These are phyloP conservation scores for Lodderomyces jiufengensis DNA, from an alignment of 1,139 yeast species.

Conservation along the genomic window DNA sequence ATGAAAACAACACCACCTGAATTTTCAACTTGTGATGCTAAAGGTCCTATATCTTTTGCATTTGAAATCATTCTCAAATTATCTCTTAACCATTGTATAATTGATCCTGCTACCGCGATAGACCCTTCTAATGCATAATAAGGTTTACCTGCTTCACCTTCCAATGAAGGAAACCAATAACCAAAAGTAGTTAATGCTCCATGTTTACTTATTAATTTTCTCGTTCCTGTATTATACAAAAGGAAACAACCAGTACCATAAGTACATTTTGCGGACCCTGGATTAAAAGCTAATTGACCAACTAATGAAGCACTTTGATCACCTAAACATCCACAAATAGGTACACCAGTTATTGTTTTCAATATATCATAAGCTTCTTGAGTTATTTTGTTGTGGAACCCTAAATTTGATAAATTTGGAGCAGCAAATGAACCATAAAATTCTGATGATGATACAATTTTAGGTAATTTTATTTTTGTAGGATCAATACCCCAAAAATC, in stretches of 20 bases:
- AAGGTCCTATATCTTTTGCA: constrained; percentile 86
- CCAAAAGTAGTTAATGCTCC: constrained; percentile 91
- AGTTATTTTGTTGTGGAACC: constrained; percentile 51
- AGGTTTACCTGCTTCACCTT: constrained; percentile 54
- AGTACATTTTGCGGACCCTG: constrained; percentile 93
- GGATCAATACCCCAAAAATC: constrained; percentile 79
- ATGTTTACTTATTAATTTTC: constrained; percentile 61
- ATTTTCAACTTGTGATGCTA: constrained; percentile 76
- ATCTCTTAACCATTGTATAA: constrained; percentile 92
- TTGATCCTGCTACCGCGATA: constrained; percentile 93
- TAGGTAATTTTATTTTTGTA: constrained; percentile 66
- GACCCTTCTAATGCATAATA: constrained; percentile 94
- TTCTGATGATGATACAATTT: constrained; percentile 77
- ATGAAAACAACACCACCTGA: constrained; percentile 93
- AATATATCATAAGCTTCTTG: constrained; percentile 50
- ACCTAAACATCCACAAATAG: constrained; percentile 88
- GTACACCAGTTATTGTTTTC: constrained; percentile 52
- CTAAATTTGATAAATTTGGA: constrained; percentile 52
- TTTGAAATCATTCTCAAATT: constrained; percentile 77
- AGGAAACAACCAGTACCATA: constrained; percentile 96
- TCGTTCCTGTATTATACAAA: constrained; percentile 79
- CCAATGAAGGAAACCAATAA: constrained; percentile 75
- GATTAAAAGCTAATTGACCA: constrained; percentile 82
- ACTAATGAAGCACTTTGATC: constrained; percentile 94
- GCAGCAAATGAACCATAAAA: constrained; percentile 68